phyloP scores from a whole-genome alignment of 441 rosid species.

The Adansonia madagascariensis region DNA sequence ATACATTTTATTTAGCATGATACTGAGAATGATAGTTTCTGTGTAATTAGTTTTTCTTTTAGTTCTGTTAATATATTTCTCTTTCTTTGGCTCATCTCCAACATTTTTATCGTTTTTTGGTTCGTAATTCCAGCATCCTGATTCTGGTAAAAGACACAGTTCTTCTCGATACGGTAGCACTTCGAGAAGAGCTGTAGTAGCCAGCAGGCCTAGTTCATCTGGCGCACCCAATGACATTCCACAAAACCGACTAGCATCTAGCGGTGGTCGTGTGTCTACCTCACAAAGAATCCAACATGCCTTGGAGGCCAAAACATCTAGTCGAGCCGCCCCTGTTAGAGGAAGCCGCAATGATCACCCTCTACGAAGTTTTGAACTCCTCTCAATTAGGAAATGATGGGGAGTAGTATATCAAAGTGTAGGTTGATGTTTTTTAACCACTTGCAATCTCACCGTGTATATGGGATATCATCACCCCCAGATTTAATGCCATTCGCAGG shows the following conservation, averaged over 20 bases:
- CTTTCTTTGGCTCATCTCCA: not conserved
- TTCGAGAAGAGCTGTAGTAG: conserved; percentile 60
- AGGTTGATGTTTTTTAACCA: conserved; percentile 21
- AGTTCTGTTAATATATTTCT: not conserved
- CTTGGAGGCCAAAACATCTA: conserved; percentile 55
- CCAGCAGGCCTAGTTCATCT: conserved; percentile 79
- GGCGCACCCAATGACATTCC: conserved; percentile 72
- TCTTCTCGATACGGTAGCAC: conserved; percentile 78
- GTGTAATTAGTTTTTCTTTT: not conserved
- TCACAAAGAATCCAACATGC: conserved; percentile 71
- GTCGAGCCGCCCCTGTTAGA: conserved; percentile 56
- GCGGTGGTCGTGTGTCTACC: conserved; percentile 59
- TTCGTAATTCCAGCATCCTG: conserved; percentile 54
- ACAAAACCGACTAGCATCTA: conserved; percentile 59
- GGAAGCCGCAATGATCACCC: conserved; percentile 65
- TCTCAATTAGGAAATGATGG: conserved; percentile 66
- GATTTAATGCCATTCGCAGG: conserved; percentile 20
- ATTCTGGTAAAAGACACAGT: conserved; percentile 61
- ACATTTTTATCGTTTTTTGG: not conserved
- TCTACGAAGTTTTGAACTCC: conserved; percentile 82
- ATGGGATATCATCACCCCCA: conserved; percentile 32
- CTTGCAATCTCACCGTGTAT: conserved; percentile 29
- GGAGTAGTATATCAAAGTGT: conserved; percentile 20
- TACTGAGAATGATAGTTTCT: not conserved
- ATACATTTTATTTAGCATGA: not conserved